Percentiles rank a stretch among this genome's conserved stretches.
Conservation (phyloP, 345 rosid genomes). For the Gossypium longicalyx region DNA sequence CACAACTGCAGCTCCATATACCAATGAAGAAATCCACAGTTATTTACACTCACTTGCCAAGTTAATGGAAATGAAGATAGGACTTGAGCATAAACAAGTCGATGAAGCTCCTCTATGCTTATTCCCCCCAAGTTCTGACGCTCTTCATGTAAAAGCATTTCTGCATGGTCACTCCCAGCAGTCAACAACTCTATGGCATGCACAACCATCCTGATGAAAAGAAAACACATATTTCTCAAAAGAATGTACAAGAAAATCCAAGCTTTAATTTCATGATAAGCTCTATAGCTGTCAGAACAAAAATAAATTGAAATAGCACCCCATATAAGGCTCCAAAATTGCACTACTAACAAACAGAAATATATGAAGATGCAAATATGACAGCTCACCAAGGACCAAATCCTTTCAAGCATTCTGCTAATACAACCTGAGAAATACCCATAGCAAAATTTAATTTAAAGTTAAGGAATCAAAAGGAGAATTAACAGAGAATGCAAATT, state of each 20-base stretch:
- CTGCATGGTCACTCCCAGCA: conserved; percentile 75
- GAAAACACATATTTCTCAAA: conserved; percentile 8
- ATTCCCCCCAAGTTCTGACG: conserved; percentile 63
- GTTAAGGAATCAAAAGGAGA: background rate
- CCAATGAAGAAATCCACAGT: conserved; percentile 14
- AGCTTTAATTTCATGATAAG: conserved; percentile 2
- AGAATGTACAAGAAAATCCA: background rate
- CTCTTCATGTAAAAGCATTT: conserved; percentile 72
- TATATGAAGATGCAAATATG: conserved; percentile 2
- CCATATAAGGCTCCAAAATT: background rate
- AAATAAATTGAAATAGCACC: background rate
- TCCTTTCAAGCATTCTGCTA: conserved; percentile 88
- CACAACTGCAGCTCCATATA: background rate
- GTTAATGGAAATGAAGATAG: conserved; percentile 84
- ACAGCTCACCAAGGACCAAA: conserved; percentile 89
- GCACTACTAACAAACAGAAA: conserved; percentile 1
- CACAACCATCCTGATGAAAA: conserved; percentile 75
- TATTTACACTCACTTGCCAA: conserved; percentile 75
- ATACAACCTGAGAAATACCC: conserved; percentile 59
- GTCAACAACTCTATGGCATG: conserved; percentile 85
- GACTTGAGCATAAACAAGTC: conserved; percentile 93
- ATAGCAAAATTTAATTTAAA: background rate
- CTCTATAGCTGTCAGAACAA: background rate
- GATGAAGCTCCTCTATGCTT: conserved; percentile 82
- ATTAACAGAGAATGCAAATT: background rate